Percentiles rank a stretch among this genome's conserved stretches.
These are phyloP conservation scores for Trichoderma parareesei DNA, from an alignment of 495 filamentous ascomycete species.

Conservation along the genomic window DNA sequence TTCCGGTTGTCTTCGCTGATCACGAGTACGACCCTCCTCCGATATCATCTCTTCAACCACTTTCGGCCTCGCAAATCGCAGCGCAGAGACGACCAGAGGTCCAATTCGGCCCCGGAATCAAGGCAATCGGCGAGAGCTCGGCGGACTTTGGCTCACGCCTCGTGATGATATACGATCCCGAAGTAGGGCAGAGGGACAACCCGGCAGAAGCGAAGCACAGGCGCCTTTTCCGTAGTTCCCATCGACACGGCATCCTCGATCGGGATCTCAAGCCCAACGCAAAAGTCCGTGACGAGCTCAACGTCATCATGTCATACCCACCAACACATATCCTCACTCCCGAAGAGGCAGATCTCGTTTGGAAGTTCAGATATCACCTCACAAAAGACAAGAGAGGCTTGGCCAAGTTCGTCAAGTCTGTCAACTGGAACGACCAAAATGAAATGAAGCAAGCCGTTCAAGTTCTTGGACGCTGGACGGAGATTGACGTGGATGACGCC, in stretches of 20 bases:
- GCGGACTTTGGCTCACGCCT: conserved; percentile 48
- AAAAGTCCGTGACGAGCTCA: conserved; percentile 91
- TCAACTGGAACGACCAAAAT: conserved; percentile 81
- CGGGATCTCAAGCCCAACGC: conserved; percentile 92
- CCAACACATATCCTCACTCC: conserved; percentile 79
- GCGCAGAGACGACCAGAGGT: conserved; percentile 75
- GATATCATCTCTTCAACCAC: conserved; percentile 55
- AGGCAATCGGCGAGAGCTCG: conserved; percentile 48
- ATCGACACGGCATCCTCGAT: conserved; percentile 87
- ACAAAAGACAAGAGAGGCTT: conserved; percentile 87
- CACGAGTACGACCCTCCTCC: conserved; percentile 83
- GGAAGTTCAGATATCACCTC: conserved; percentile 92
- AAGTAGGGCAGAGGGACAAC: conserved; percentile 80
- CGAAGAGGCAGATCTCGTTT: conserved; percentile 91
- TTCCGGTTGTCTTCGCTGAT: conserved; percentile 91
- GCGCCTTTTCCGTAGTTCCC: conserved; percentile 73
- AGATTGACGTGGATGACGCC: conserved; percentile 95
- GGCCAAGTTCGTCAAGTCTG: conserved; percentile 96
- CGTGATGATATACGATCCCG: conserved; percentile 86
- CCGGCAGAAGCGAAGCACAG: conserved; percentile 94
- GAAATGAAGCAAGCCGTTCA: conserved; percentile 85
- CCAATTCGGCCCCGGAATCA: conserved; percentile 74
- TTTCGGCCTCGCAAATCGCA: conserved; percentile 51
- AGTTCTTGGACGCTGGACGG: conserved; percentile 87
- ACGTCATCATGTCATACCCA: conserved; percentile 83